These are phyloP conservation scores for Pseudomassariella vexata DNA, from an alignment of 2,329 filamentous ascomycete genomes.

Conservation along the genomic window DNA sequence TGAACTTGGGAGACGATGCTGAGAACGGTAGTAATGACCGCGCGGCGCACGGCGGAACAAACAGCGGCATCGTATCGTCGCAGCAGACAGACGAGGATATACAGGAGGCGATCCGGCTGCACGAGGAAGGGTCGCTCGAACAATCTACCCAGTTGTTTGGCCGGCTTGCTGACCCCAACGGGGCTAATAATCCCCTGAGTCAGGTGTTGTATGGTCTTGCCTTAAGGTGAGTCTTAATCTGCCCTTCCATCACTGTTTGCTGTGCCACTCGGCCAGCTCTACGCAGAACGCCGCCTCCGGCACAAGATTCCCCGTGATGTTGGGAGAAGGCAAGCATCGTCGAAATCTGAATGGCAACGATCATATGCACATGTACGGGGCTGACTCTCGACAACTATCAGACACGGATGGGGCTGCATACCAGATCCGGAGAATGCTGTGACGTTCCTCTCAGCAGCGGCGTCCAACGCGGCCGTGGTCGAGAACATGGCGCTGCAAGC, in stretches of 20 bases:
- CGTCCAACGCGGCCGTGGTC: constrained; percentile 81
- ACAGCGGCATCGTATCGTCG: constrained; percentile 34
- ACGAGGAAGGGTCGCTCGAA: constrained; percentile 76
- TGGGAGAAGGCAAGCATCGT: too few relatives aligned
- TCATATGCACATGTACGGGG: too few relatives aligned
- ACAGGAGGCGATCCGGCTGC: constrained; percentile 89
- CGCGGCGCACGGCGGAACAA: background rate
- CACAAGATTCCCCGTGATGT: too few relatives aligned
- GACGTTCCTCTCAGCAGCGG: constrained; percentile 79
- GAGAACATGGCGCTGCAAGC: constrained; percentile 81
- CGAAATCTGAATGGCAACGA: too few relatives aligned
- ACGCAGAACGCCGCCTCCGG: too few relatives aligned
- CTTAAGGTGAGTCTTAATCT: constrained; percentile 70
- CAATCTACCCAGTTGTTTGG: constrained; percentile 82
- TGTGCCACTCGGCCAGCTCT: too few relatives aligned
- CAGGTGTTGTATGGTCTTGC: constrained; percentile 95
- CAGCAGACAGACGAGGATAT: constrained; percentile 64
- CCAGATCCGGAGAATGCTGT: constrained; percentile 69
- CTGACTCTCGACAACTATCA: too few relatives aligned
- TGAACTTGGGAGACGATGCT: constrained; percentile 18
- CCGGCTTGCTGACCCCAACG: constrained; percentile 72
- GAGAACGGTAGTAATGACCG: too few relatives aligned
- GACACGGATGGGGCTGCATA: constrained; percentile 88
- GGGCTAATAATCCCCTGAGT: constrained; percentile 85
- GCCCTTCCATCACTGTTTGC: constrained; percentile 6